Evolutionary conservation across 257 asterid species (phyloP).

Genomic region (Solanum rostratum): DNA sequence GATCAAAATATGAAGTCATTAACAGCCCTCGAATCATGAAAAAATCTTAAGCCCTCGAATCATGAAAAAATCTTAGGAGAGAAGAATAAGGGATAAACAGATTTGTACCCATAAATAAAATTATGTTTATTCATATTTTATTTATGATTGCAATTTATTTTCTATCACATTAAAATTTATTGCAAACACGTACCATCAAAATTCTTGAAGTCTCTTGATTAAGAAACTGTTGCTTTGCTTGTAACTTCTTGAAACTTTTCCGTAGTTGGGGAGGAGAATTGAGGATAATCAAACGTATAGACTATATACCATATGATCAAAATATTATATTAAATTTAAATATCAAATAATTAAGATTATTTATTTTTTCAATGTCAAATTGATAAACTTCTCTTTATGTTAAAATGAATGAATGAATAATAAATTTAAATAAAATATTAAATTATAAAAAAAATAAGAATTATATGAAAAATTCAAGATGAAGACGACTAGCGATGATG

Average conservation of each 20-base stretch:
- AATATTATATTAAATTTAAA: neutral
- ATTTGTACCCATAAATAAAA: no score
- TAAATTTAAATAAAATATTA: neutral
- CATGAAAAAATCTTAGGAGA: no score
- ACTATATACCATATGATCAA: neutral
- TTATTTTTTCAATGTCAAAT: neutral
- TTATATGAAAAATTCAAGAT: neutral
- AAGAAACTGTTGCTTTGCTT: neutral
- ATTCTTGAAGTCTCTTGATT: neutral
- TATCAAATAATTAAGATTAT: neutral
- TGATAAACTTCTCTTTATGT: no score
- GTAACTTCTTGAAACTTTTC: neutral
- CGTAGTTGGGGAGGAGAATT: neutral
- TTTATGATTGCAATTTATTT: no score
- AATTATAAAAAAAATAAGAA: neutral
- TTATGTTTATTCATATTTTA: no score
- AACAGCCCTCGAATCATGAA: no score
- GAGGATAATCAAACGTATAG: neutral
- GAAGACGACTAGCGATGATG: neutral
- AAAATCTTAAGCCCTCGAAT: no score
- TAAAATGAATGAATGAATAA: neutral
- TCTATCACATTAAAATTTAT: no score
- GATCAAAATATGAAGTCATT: no score
- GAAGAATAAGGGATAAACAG: no score
- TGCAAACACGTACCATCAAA: neutral